Base-by-base conservation (phyloP, 768 basidiomycete species). In the Galerina sulciceps region DNA sequence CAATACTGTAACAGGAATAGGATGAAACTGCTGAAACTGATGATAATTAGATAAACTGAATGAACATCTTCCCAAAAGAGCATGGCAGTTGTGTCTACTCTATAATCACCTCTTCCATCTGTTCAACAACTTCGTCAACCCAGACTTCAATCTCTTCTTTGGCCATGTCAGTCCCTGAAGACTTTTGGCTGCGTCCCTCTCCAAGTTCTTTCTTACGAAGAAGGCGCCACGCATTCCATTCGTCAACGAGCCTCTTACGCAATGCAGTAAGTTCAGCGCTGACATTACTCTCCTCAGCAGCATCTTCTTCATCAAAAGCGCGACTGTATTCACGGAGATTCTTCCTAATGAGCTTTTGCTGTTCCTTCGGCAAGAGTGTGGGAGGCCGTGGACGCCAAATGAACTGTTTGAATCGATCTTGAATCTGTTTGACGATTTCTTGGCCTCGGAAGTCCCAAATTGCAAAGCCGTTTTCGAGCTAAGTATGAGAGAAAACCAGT, bases 381-480 rank as follows among this genome's bases (percentile, higher is more conserved):
- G 87, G 85, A 4, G 97, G 94, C n/a, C 97, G 89, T 22, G 96
- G 96, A 36, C 97, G 89, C 96, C 96, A 99, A 61, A 98, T 85
- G 76, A 99, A 94, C 74, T 99, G 97, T 80, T 99, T 99, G 85
- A 99, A 99, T 56, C 90, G 87, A 71, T 99, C 97, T 61, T 91
- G 80, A 57, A 94, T 86, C 50, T 89, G 88, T 71, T 93, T 91
- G 71, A 90, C 84, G n/a, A 95, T 80, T 72, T 96, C 93, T 73
- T 93, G 90, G n/a, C 96, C 97, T 53, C 91, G 90, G 85, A 97
- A 98, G 76, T 99, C 96, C 94, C 96, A 99, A 64, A 99, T 87
- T 10, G 90, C 90, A 70, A 88, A 99, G 36, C 97, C 97, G 59
- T 98, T 93, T 73, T 99, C 97, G 61, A 98, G 86, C 96, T 98